Percentiles rank a stretch among this genome's conserved stretches.
These are phyloP conservation scores for Penicillium bialowiezense DNA, from an alignment of 495 filamentous ascomycete species.

Conservation along the genomic window DNA sequence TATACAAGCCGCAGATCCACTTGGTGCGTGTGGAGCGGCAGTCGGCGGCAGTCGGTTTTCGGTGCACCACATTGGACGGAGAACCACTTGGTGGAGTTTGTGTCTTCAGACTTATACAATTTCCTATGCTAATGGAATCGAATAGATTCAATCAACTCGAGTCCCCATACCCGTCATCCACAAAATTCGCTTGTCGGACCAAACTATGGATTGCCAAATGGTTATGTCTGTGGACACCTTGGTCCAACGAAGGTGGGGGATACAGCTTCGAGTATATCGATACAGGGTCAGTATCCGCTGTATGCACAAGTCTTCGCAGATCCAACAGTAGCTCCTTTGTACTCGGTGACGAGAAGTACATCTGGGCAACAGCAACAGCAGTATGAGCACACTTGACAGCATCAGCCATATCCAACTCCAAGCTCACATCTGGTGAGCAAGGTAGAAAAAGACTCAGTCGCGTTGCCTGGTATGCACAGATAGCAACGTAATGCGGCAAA, in stretches of 20 bases:
- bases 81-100: no score
- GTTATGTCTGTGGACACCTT: conserved; percentile 11
- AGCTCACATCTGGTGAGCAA: background rate
- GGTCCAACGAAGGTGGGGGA: conserved; percentile 5
- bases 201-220: conserved; percentile 18
- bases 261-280: conserved; percentile 8
- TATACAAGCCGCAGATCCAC: conserved; percentile 3
- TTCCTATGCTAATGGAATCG: no score
- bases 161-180: conserved; percentile 15
- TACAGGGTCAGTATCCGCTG: background rate
- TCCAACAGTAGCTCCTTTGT: conserved; percentile 4
- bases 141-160: no score
- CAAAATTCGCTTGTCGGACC: conserved; percentile 19
- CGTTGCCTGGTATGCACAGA: conserved; percentile 20
- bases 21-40: background rate
- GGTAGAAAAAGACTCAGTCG: conserved; percentile 11
- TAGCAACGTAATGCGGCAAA: conserved; percentile 12
- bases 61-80: background rate
- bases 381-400: conserved; percentile 1
- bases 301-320: conserved; percentile 2
- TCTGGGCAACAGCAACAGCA: background rate
- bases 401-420: background rate
- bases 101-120: no score
- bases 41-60: conserved; percentile 12
- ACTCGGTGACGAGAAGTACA: conserved; percentile 3